Base-by-base conservation (phyloP, 495 filamentous ascomycete genomes). In the Glarea lozoyensis region DNA sequence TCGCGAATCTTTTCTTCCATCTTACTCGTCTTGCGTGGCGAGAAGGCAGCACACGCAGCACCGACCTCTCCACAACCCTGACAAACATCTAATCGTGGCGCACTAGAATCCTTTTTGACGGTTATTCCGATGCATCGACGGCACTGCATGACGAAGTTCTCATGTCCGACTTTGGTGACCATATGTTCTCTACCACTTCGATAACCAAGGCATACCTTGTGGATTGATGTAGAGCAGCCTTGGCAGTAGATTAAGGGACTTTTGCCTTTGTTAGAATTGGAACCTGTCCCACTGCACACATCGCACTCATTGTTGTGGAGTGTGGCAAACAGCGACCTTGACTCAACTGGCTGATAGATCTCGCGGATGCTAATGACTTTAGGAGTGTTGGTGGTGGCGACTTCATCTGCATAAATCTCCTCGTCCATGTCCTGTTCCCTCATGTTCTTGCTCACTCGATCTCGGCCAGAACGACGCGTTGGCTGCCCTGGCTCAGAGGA, bases 141-240 rank as follows among this genome's bases (percentile, higher is more conserved):
- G 59, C 93, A 99, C 58, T 99, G 93, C 25, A 97, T 64, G 29
- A 97, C 79, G 52, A 92, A 96, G 12, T 82, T 66, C 11, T 81
- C 78, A 3, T 78, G 65, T 3, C 64, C 76, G 36, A 96, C 66
- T 59, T 95, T 97, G n/a, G 92, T 96, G 18, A 93, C 86, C n/a
- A 90, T 67, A 61, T 97, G 92, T 4, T 95, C 87, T 32, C 93
- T 73, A 10, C 50, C 59, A 22, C 65, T 73, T 13, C 90, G 78
- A n/a, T 66, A 59, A 15, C 88, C 86, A 11, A 99, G 67, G 56
- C 93, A 99, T 23, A 50, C 55, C 52, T 84, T 81, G 54, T 99
- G 93, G 49, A 86, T 94, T 0, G 83, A 69, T 17, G 75, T 69
- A 2, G 78, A 85, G 59, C 93, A 99, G 15, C 93, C 90, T 59